phyloP scores from a whole-genome alignment of 2,329 filamentous ascomycete genomes.

The Coniochaeta ligniaria region DNA sequence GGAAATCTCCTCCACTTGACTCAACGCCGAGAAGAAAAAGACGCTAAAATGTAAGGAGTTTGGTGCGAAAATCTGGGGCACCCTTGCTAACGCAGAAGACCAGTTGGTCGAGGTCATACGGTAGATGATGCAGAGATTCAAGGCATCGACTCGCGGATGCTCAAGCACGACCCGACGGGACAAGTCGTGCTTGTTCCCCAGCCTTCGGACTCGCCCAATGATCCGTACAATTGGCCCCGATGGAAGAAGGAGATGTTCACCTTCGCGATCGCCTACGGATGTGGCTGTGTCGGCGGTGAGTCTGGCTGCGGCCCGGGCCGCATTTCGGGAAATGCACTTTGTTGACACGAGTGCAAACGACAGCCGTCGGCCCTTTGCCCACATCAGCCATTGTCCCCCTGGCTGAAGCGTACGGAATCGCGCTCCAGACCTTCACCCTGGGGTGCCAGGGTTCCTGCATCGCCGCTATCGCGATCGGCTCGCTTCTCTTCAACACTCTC shows the following conservation, averaged over 20 bases:
- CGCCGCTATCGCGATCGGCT: constrained; percentile 25
- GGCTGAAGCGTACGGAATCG: constrained; percentile 21
- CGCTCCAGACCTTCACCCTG: constrained; percentile 23
- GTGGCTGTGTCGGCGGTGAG: constrained; percentile 32
- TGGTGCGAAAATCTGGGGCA: too few species aligned
- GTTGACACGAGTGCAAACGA: neutral
- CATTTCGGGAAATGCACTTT: neutral
- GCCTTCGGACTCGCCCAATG: constrained; percentile 37
- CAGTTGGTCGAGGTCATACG: too few species aligned
- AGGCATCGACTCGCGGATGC: constrained; percentile 9
- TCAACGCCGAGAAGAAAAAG: too few species aligned
- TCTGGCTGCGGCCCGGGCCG: neutral
- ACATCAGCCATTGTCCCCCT: constrained; percentile 26
- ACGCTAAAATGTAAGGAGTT: too few species aligned
- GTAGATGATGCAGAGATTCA: constrained; percentile 8
- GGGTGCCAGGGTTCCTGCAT: constrained; percentile 27
- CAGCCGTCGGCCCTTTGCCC: constrained; percentile 29
- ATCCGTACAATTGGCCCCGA: constrained; percentile 38
- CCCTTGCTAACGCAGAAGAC: too few species aligned
- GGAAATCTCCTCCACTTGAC: too few species aligned
- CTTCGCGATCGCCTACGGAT: constrained; percentile 29
- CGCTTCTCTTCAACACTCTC: constrained; percentile 24
- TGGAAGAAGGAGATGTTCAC: constrained; percentile 25
- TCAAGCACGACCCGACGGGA: constrained; percentile 18
- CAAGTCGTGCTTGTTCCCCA: constrained; percentile 41